phyloP scores from a whole-genome alignment of 2,329 filamentous ascomycete genomes.

The Nothomitra cinnamomea region DNA sequence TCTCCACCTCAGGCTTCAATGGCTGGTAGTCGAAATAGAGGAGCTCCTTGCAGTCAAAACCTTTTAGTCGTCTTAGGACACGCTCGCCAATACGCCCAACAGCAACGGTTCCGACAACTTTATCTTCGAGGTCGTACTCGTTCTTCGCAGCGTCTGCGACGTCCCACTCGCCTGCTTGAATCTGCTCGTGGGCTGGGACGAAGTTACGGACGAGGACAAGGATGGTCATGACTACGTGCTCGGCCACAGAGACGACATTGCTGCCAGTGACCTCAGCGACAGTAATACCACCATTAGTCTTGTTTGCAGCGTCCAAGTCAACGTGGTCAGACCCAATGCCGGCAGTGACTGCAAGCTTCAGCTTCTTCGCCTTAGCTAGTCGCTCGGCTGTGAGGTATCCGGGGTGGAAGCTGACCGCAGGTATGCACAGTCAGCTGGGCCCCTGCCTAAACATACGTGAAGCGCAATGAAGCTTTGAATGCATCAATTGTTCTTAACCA shows the following conservation, averaged over 20 bases:
- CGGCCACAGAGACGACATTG: constrained; percentile 95
- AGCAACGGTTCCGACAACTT: constrained; percentile 94
- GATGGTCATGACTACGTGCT: constrained; percentile 99
- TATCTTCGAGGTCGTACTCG: constrained; percentile 93
- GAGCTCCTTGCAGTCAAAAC: constrained; percentile 98
- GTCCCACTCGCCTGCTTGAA: constrained; percentile 79
- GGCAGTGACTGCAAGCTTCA: constrained; percentile 92
- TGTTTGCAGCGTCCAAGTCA: constrained; percentile 92
- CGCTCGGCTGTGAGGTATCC: constrained; percentile 95
- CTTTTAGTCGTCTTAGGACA: constrained; percentile 85
- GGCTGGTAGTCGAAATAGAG: constrained; percentile 99
- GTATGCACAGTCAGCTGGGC: constrained; percentile 11
- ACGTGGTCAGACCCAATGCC: constrained; percentile 98
- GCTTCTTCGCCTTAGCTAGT: constrained; percentile 94
- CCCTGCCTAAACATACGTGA: constrained; percentile 3
- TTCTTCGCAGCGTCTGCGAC: constrained; percentile 94
- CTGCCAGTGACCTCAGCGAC: constrained; percentile 95
- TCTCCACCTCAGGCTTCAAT: constrained; percentile 65
- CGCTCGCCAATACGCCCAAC: constrained; percentile 97
- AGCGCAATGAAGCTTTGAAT: too few relatives aligned
- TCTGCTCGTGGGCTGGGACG: constrained; percentile 89
- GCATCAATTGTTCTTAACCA: too few relatives aligned
- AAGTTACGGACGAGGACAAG: constrained; percentile 94
- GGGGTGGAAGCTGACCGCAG: constrained; percentile 67
- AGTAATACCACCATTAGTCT: constrained; percentile 92